These are phyloP conservation scores for Tulasnella sp. DNA, from an alignment of 768 basidiomycete genomes.

Conservation along the genomic window DNA sequence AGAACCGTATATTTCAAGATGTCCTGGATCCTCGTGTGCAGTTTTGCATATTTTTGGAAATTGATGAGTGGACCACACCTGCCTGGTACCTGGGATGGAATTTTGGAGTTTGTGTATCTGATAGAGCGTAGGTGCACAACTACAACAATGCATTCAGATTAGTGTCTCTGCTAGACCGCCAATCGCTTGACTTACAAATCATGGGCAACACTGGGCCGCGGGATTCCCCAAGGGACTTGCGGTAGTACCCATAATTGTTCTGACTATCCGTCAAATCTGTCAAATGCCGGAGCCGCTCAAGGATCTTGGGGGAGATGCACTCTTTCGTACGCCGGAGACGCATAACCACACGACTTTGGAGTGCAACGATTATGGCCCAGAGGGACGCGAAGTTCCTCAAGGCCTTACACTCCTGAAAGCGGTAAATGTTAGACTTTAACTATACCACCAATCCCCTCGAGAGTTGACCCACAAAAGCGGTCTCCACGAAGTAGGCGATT, in stretches of 20 bases:
- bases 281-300: background rate
- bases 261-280: background rate
- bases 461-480: background rate
- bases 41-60: conserved; percentile 3
- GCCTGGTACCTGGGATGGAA: background rate
- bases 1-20: background rate
- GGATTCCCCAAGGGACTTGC: background rate
- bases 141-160: background rate
- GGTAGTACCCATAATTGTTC: background rate
- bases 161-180: background rate
- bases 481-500: background rate
- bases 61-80: background rate
- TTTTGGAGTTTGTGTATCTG: background rate
- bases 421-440: background rate
- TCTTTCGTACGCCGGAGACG: background rate
- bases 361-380: background rate
- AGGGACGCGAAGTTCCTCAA: background rate
- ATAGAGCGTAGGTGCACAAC: conserved; percentile 2
- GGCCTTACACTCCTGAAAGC: background rate
- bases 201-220: background rate
- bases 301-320: background rate
- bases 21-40: background rate
- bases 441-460: background rate
- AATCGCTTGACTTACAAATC: background rate
- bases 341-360: background rate